Base-by-base conservation (phyloP, 1,284 basidiomycete genomes). In the Violaceomyces palustris region DNA sequence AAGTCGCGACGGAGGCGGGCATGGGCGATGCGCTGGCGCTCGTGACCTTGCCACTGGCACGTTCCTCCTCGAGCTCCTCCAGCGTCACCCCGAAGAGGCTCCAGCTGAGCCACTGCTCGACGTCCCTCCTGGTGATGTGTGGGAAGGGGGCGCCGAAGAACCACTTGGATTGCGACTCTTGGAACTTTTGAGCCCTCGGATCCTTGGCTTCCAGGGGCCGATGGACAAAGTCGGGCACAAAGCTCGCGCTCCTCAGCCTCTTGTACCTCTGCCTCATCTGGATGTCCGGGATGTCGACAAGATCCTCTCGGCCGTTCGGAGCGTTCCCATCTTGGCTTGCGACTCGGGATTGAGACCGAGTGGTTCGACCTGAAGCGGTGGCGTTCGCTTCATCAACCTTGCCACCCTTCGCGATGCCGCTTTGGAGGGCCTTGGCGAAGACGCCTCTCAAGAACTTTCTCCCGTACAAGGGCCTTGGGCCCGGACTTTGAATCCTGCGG, bases 81-180 rank as follows among this genome's bases (percentile, higher is more conserved):
- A 68, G 53, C 14, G 49, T 29, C 3, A 45, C 45, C 8, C 46
- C 67, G 27, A 64, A 69, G 1, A 73, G 43, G 15, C 59, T 49
- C 66, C 71, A 72, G 5, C 66, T 56, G 21, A 72, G 50, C 71
- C 71, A 73, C 31, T 64, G 62, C 40, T 55, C 50, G 35, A 64
- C 54, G 27, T 72, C 69, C 11, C 54, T 36, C 9, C 57, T 45
- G 8, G 58, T 59, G 19, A 70, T 58, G 9, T 67, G 43, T 15
- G 62, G 56, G 11, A 43, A 35, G 6, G 33, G 27, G 12, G 42
- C 35, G 11, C 52, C 55, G 10, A 59, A 53, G 51, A 68, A 70
- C 67, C 67, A 70, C 36, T 35, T 53, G n/a, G 48, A 42, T 33
- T 67, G 62, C 25, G 55, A 58, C 19, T 57, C 10, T 25, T 53